Base-by-base conservation (phyloP, 2,329 filamentous ascomycete genomes). In the Rhynchosporium graminicola region DNA sequence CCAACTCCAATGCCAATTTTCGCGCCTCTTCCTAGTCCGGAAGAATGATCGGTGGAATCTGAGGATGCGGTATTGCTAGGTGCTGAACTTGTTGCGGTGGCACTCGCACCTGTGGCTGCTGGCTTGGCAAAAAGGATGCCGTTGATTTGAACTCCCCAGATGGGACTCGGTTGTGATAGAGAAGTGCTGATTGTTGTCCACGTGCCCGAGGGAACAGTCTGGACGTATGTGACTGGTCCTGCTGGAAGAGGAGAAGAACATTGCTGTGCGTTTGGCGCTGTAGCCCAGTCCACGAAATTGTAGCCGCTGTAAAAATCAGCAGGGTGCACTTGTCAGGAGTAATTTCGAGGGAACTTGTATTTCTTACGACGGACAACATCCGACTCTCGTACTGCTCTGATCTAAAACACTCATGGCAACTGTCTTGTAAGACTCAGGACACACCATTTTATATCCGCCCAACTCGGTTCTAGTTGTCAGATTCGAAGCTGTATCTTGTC, bases 361-460 rank as follows among this genome's bases (percentile, higher is more conserved):
- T 58, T 29, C 63, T 54, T 55, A 64, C 63, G 59, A 64, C 13
- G 63, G 63, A 57, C 56, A 64, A 29, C 63, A 62, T 9, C 50
- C 63, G 2, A 64, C 56, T 5, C 58, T 52, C 5, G 59, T 62
- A 31, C 43, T 62, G 20, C 45, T 38, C n/a, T 38, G 13, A 26
- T 62, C 45, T 45, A 58, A 40, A n/a, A 58, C 56, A 52, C 50
- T 62, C 28, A 45, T 57, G 6, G 50, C 57, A 28, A 57, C 60
- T 20, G 63, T 64, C 29, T 60, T 64, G 54, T 64, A 64, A 5
- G 59, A 50, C 26, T 61, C 54, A 29, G 59, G 63, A 57, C 63
- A 64, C 2, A 45, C 46, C 56, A 64, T 59, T 26, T 60, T 52
- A 29, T 46, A 59, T 43, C 59, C 63, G n/a, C 63, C 63, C 33